These are phyloP conservation scores for Pyrus betulifolia DNA, from an alignment of 306 rosid genomes.

Conservation along the genomic window DNA sequence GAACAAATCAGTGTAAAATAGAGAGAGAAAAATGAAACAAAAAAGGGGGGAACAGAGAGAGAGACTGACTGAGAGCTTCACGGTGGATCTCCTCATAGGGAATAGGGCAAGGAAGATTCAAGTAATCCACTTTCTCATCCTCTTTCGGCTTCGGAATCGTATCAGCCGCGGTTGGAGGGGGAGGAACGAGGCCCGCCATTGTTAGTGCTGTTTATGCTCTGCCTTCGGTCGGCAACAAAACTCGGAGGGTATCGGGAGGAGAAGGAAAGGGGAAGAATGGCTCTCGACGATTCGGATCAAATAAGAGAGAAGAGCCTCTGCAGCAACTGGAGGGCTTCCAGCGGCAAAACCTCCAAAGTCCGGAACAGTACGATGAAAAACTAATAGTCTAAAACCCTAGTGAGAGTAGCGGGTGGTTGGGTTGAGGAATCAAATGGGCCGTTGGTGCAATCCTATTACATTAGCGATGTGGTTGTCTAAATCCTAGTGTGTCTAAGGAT, in stretches of 20 bases:
- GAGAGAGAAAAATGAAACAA: not conserved
- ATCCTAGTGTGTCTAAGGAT: fast-evolving
- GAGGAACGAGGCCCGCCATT: conserved; percentile 40
- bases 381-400: conserved; percentile 3
- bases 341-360: not conserved
- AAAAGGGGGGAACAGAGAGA: not conserved
- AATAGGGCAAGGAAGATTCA: conserved; percentile 83
- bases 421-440: not conserved
- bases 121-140: conserved; percentile 58
- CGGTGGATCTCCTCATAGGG: conserved; percentile 96
- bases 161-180: conserved; percentile 15
- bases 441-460: not conserved
- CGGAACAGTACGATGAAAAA: not conserved
- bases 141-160: conserved; percentile 19
- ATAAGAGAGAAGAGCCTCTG: not conserved
- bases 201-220: not conserved
- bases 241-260: not conserved
- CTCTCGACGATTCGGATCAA: not conserved
- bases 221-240: not conserved
- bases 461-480: no score
- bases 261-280: not conserved
- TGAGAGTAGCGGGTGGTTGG: not conserved
- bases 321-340: not conserved
- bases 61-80: conserved; percentile 80
- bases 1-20: not conserved